Base-by-base conservation (phyloP, 768 basidiomycete genomes). In the Tulasnella sp. region DNA sequence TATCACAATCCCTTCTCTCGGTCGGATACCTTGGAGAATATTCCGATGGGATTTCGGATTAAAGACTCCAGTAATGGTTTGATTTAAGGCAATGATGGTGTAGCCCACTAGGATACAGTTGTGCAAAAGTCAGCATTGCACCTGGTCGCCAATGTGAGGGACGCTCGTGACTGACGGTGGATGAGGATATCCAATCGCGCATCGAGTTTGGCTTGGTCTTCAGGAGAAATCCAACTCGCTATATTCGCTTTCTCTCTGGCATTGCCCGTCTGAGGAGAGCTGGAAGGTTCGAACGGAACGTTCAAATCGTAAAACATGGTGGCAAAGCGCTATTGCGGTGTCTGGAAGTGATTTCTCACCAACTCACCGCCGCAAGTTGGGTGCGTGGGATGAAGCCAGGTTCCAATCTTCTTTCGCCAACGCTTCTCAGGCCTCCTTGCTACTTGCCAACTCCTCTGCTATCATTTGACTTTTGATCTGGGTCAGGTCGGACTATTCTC, bases 91-190 rank as follows among this genome's bases (percentile, higher is more conserved):
- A 48, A 94, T 68, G 34, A 89, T 82, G 27, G 84, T 80, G 72
- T 92, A 94, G 77, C 91, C 91, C 75, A 94, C 90, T 94, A 69
- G 29, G n/a, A 19, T 56, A n/a, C n/a, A 26, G 51, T 13, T 26
- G 48, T 29, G n/a, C 27, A 29, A 30, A 8, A 21, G 11, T 51
- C 50, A 51, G 24, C 11, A 8, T 17, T 34, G 27, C 29, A 4
- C 41, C 11, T 19, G 26, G 26, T 48, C 26, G n/a, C 10, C 9
- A 19, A 32, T 21, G 24, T 32, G 8, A 49, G 43, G 13, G 29
- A 43, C 56, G 38, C 19, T 55, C 34, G 15, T n/a, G 19, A 48
- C 45, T 48, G 41, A 56, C 55, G 43, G 44, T 56, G 55, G 29
- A 43, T 43, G 3, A 56, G 24, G 42, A 56, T 29, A 56, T 56